Evolutionary conservation across 2,329 filamentous ascomycete genomes (phyloP), one percentile per base, ranked within the genome.

Genomic region (Rugonectria rugulosa): DNA sequence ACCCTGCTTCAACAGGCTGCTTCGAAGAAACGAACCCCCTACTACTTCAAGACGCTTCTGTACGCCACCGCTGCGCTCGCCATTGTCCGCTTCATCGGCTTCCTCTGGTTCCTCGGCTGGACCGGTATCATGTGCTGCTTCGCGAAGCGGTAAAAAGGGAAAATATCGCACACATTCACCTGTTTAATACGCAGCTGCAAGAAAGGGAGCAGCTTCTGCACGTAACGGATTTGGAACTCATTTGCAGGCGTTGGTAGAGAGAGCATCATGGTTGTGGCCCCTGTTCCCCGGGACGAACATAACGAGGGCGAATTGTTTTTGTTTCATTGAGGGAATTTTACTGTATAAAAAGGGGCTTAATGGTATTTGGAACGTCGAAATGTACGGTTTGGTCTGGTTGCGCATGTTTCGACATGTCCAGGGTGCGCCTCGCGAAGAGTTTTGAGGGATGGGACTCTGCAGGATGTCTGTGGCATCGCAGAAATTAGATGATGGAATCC

Each of bases 41-140:
- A 57, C 23, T 66, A 64, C 38, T 66, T 66, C 55, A 53, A 61
- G 34, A 46, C 60, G 14, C 59, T 66, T 20, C 63, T 66, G 1
- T 66, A 66, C 48, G 37, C 63, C 34, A 66, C 63, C 37, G 63
- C 61, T 49, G 61, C 61, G 19, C 61, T 66, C 24, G 64, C 63
- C 9, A 48, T 66, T 26, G 40, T 66, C 17, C 63, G 63, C n/a
- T 66, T 66, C 37, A 47, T 57, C 8, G 63, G 63, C 19, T 66
- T 66, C 54, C 57, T 66, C 26, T 66, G 63, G 63, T 66, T 61
- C 53, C 57, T 66, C 24, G 63, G 63, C 29, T 55, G 54, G 49
- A 66, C 63, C 21, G 45, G 63, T n/a, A 66, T 66, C 23, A 66
- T 66, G 63, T 66, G 63, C 37, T 66, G 63, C 45, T 56, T 66